A percentile compares a stretch with the other conserved stretches of the same genome.
Conservation (phyloP, 148 eudicot species). For the Diospyros lotus region DNA sequence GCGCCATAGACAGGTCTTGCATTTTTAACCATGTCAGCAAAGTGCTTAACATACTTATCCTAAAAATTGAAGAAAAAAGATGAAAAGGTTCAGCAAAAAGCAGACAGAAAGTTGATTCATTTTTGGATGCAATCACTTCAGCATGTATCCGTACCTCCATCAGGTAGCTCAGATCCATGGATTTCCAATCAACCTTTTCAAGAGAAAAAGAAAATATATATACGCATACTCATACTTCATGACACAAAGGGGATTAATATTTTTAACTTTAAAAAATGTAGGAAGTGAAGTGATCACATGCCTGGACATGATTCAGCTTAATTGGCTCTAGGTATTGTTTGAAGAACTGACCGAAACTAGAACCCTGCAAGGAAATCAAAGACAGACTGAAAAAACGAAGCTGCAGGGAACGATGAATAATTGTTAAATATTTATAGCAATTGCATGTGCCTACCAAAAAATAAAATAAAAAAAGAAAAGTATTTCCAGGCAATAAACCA, state of each 20-base stretch:
- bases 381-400: background rate
- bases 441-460: background rate
- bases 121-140: background rate
- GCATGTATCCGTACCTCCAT: constrained; percentile 54
- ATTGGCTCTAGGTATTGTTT: constrained; percentile 92
- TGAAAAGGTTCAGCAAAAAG: background rate
- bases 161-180: constrained; percentile 88
- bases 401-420: background rate
- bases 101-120: background rate
- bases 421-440: background rate
- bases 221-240: background rate
- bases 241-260: background rate
- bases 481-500: too few species aligned
- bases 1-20: constrained; percentile 56
- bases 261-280: background rate
- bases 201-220: constrained; percentile 17
- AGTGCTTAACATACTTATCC: constrained; percentile 72
- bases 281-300: constrained; percentile 26
- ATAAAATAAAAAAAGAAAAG: too few species aligned
- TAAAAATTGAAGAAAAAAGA: constrained; percentile 16
- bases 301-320: constrained; percentile 81
- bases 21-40: constrained; percentile 64
- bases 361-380: constrained; percentile 56
- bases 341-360: constrained; percentile 94
- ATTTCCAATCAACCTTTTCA: constrained; percentile 84